A percentile compares a stretch with the other conserved stretches of the same genome.
Conservation (phyloP, 2,329 filamentous ascomycete species). For the Didymella lethalis region DNA sequence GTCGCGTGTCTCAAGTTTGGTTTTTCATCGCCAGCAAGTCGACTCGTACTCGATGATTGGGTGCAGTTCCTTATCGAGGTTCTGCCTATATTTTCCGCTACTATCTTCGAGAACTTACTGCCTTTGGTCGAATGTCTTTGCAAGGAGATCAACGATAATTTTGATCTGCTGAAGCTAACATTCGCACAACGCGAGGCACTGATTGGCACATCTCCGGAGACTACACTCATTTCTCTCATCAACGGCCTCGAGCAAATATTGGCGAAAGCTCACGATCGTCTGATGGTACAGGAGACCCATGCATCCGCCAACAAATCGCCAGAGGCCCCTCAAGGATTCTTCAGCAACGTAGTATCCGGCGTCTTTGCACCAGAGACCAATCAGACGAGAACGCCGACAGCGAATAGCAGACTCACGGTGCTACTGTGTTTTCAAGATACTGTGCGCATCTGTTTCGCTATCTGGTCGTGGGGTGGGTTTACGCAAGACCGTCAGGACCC, state of each 20-base stretch:
- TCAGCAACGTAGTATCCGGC: conserved; percentile 92
- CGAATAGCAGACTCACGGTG: conserved; percentile 92
- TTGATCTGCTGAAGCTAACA: conserved; percentile 71
- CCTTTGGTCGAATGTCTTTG: conserved; percentile 92
- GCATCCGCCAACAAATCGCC: conserved; percentile 75
- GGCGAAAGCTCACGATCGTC: conserved; percentile 82
- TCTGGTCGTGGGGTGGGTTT: conserved; percentile 91
- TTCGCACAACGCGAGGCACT: conserved; percentile 58
- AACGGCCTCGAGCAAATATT: conserved; percentile 92
- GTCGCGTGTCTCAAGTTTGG: conserved; percentile 85
- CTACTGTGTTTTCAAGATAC: conserved; percentile 97
- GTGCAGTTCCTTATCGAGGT: conserved; percentile 83
- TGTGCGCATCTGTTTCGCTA: conserved; percentile 87
- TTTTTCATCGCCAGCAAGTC: conserved; percentile 76
- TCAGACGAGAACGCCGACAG: conserved; percentile 81
- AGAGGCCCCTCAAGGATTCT: conserved; percentile 85
- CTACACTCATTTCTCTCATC: conserved; percentile 82
- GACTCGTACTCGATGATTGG: conserved; percentile 88
- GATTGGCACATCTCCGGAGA: conserved; percentile 63
- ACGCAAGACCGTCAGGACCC: conserved; percentile 69
- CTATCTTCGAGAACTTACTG: conserved; percentile 88
- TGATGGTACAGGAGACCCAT: conserved; percentile 77
- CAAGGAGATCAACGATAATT: conserved; percentile 75
- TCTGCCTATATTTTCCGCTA: conserved; percentile 81
- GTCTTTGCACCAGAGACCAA: conserved; percentile 82